Evolutionary conservation across 2,329 filamentous ascomycete genomes (phyloP).

Genomic region (Septoria linicola): DNA sequence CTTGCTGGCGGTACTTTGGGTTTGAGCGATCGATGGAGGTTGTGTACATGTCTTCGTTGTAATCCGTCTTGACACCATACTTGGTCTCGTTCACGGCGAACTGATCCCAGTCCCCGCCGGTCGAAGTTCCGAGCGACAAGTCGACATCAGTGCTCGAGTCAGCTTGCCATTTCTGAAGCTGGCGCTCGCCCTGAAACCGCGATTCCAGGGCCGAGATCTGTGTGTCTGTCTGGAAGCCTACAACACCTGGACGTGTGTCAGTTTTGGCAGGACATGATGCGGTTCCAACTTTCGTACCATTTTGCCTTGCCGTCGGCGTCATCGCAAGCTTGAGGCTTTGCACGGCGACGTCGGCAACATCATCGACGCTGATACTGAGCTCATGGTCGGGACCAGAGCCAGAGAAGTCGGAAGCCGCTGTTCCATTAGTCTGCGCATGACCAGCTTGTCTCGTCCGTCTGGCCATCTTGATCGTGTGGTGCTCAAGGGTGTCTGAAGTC

Average conservation of each 20-base stretch:
- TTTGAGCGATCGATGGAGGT: conserved; percentile 83
- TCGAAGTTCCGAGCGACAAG: conserved; percentile 59
- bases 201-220: conserved; percentile 72
- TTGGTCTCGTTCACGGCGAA: conserved; percentile 85
- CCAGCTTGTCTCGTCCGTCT: conserved; percentile 49
- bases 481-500: conserved; percentile 50
- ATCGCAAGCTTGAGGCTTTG: conserved; percentile 55
- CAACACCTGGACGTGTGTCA: conserved; percentile 53
- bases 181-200: conserved; percentile 63
- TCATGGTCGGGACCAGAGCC: conserved; percentile 50
- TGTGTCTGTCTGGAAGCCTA: conserved; percentile 78
- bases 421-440: conserved; percentile 49
- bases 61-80: conserved; percentile 85
- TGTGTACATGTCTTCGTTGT: conserved; percentile 93
- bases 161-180: conserved; percentile 79
- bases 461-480: conserved; percentile 66
- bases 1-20: conserved; percentile 74
- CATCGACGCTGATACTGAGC: conserved; percentile 63
- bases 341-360: conserved; percentile 58
- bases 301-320: conserved; percentile 53
- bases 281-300: conserved; percentile 49
- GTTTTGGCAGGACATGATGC: background rate
- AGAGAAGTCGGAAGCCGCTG: conserved; percentile 40
- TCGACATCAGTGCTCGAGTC: conserved; percentile 55
- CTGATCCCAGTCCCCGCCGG: conserved; percentile 72